Evolutionary conservation across 352 stramenopile genomes (phyloP).

Genomic region (Phytopythium sindhum): DNA sequence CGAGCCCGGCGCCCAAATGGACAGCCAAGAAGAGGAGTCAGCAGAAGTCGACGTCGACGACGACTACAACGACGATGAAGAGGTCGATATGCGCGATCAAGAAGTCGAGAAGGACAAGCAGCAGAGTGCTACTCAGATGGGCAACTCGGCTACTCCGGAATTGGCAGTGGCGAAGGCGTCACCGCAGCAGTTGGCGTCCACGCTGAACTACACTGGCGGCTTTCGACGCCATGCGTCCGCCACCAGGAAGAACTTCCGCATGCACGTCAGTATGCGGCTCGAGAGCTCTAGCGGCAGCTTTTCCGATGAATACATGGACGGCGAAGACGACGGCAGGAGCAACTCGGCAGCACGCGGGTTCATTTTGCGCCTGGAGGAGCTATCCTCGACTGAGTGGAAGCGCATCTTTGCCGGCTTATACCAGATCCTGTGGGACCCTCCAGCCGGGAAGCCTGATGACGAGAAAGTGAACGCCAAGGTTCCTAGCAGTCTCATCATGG

Average conservation of each 20-base stretch:
- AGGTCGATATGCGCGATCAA: background rate
- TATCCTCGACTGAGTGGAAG: slow-evolving; percentile 64
- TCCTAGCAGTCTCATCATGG: slow-evolving; percentile 6
- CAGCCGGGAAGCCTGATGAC: background rate
- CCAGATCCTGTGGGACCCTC: slow-evolving; percentile 38
- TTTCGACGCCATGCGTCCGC: slow-evolving; percentile 29
- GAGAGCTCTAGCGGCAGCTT: slow-evolving; percentile 41
- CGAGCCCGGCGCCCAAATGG: slow-evolving; percentile 28
- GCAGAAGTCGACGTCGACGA: slow-evolving; percentile 6
- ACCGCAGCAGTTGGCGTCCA: slow-evolving; percentile 4
- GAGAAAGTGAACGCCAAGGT: background rate
- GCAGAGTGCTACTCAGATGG: background rate
- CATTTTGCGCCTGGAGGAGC: slow-evolving; percentile 59
- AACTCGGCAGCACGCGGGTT: slow-evolving; percentile 52
- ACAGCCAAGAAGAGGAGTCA: slow-evolving; percentile 4
- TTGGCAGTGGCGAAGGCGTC: slow-evolving; percentile 6
- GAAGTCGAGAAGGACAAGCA: background rate
- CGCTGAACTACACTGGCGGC: slow-evolving; percentile 10
- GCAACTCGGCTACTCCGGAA: background rate
- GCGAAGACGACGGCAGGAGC: slow-evolving; percentile 19
- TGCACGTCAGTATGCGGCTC: slow-evolving; percentile 38
- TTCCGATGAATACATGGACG: slow-evolving; percentile 33
- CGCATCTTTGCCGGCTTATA: slow-evolving; percentile 67
- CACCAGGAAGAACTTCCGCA: slow-evolving; percentile 33
- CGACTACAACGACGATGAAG: background rate